phyloP scores from a whole-genome alignment of 2,329 filamentous ascomycete genomes.

The Colletotrichum sansevieriae region DNA sequence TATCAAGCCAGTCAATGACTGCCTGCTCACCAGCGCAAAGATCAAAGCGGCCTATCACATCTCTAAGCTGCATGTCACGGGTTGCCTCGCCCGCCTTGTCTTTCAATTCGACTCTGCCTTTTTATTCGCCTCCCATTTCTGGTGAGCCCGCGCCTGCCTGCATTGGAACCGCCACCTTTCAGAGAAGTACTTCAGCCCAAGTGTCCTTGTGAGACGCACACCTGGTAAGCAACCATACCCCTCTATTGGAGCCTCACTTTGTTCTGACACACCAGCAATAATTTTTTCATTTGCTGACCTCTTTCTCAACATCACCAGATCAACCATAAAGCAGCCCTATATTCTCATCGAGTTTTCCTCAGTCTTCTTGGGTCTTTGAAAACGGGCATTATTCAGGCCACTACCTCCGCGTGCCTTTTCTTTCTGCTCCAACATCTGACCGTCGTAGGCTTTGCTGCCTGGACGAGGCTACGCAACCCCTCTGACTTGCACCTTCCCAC shows the following conservation, averaged over 20 bases:
- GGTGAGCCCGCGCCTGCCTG: background rate
- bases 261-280: background rate
- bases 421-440: constrained; percentile 26
- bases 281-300: too few species aligned
- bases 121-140: background rate
- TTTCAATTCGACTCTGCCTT: background rate
- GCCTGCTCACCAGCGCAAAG: too few species aligned
- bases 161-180: background rate
- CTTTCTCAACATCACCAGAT: too few species aligned
- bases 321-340: too few species aligned
- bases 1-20: too few species aligned
- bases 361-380: too few species aligned
- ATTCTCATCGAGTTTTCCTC: too few species aligned
- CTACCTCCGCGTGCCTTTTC: background rate
- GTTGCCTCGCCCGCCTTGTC: constrained; percentile 10
- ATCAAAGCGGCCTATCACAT: constrained; percentile 2
- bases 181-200: background rate
- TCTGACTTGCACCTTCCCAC: constrained; percentile 8
- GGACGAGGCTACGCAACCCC: constrained; percentile 34
- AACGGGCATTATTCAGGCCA: background rate
- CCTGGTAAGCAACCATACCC: background rate
- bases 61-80: constrained; percentile 21
- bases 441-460: constrained; percentile 34
- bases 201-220: background rate
- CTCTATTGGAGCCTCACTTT: constrained; percentile 5